Evolutionary conservation across 805 yeast species (phyloP), one percentile per base, ranked within the genome.

Genomic region (Candida endomychidarum): DNA sequence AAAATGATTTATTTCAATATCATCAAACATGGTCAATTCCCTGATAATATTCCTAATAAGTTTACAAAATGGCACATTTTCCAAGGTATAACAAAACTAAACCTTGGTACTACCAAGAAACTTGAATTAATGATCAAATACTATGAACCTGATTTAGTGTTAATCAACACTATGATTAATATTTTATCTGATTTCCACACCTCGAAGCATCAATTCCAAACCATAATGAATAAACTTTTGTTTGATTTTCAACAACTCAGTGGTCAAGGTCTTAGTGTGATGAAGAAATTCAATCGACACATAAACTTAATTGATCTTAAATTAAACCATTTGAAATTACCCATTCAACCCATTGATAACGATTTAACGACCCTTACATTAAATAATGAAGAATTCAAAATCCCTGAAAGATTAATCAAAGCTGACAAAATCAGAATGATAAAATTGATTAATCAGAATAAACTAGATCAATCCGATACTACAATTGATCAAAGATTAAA

Each of bases 1-100:
- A 60, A 63, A 47, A 57, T 67, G 10, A 37, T 60, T 1, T 44
- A 45, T 19, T 53, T 50, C 42, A 43, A 38, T 16, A 47, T 47
- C 6, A 14, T 37, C 15, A 37, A 44, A 20, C 21, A 35, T 12
- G n/a, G 19, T n/a, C 11, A 23, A 19, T 27, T 26, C 29, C 43
- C 33, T 9, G 3, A 10, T 22, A 24, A 15, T 6, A 11, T 29
- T 4, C 28, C 24, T 3, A 42, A 41, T 23, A 24, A 37, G 12
- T 28, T 22, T 20, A 34, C 35, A 5, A 20, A 14, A 7, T 25
- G 31, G 17, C 38, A 46, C 21, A 35, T 46, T 14, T 38, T 26
- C 27, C 40, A 42, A 11, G 47, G 40, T 8, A 35, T 46, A 7
- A 33, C 14, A 10, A 25, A 43, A 22, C 11, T 21, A 8, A 11